These are phyloP conservation scores for Cryptosporidium meleagridis DNA, from an alignment of 169 alveolate genomes.

Conservation along the genomic window DNA sequence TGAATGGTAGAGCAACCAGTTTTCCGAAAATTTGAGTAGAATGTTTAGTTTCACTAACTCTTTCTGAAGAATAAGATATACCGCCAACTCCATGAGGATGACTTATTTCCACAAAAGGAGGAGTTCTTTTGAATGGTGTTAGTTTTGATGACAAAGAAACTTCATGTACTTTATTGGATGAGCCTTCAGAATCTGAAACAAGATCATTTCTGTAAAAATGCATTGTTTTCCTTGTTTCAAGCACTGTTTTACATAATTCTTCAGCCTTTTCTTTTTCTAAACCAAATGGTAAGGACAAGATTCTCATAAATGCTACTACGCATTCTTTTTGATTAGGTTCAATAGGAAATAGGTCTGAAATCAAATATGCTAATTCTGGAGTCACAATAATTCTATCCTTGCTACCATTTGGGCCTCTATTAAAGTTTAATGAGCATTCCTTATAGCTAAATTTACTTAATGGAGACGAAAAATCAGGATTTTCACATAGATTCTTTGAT, in stretches of 20 bases:
- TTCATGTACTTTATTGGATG: neutral
- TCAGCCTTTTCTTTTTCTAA: slow-evolving; percentile 23
- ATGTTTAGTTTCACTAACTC: slow-evolving; percentile 25
- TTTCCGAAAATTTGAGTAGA: neutral
- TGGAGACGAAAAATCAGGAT: neutral
- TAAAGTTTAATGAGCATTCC: neutral
- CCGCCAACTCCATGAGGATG: slow-evolving; percentile 50
- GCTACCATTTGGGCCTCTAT: neutral
- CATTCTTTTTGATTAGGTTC: slow-evolving; percentile 44
- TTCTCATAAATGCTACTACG: slow-evolving; percentile 40
- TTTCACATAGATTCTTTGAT: neutral
- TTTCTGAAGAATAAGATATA: slow-evolving; percentile 10
- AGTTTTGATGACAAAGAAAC: neutral
- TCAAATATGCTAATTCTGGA: slow-evolving; percentile 52
- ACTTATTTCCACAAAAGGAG: slow-evolving; percentile 30
- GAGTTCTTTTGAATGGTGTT: slow-evolving; percentile 38
- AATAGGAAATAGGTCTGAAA: slow-evolving; percentile 56
- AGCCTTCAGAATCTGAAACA: neutral
- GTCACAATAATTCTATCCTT: slow-evolving; percentile 2
- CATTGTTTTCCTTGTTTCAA: slow-evolving; percentile 10
- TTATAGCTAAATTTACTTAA: neutral
- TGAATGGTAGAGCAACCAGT: slow-evolving; percentile 17
- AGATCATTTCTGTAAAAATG: slow-evolving; percentile 15
- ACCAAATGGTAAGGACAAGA: slow-evolving; percentile 34
- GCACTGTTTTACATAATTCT: slow-evolving; percentile 8